phyloP scores from a whole-genome alignment of 257 asterid species.

The Gentiana macrophylla region DNA sequence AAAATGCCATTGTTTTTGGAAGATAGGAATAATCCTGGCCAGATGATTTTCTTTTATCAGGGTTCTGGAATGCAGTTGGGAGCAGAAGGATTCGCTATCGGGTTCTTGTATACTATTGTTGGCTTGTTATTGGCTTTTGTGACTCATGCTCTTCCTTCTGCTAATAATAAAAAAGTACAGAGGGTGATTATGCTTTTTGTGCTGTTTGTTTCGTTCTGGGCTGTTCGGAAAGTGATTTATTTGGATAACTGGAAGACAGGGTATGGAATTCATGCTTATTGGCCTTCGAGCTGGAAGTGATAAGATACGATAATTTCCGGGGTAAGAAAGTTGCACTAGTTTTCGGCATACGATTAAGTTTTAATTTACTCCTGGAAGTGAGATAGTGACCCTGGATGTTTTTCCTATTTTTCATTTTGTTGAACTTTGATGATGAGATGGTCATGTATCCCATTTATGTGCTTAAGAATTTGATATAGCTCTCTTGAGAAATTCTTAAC shows the following conservation, averaged over 20 bases:
- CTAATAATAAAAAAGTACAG: constrained; percentile 45
- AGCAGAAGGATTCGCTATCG: constrained; percentile 77
- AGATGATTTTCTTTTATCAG: constrained; percentile 66
- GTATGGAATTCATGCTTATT: constrained; percentile 68
- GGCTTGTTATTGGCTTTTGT: constrained; percentile 68
- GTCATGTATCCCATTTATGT: constrained; percentile 1
- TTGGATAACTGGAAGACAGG: constrained; percentile 99
- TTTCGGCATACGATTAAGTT: too few species aligned
- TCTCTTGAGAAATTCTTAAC: too few species aligned
- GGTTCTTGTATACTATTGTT: constrained; percentile 71
- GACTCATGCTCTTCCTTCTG: constrained; percentile 45
- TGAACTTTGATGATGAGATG: constrained; percentile 2
- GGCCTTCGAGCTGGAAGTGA: constrained; percentile 84
- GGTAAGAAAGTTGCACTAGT: constrained; percentile 26
- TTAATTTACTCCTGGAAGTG: background rate
- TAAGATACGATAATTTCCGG: background rate
- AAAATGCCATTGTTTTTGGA: constrained; percentile 77
- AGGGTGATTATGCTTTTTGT: constrained; percentile 31
- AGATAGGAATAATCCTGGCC: constrained; percentile 67
- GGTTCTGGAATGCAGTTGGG: constrained; percentile 95
- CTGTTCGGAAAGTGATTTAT: constrained; percentile 59
- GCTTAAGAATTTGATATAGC: background rate
- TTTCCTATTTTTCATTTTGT: background rate
- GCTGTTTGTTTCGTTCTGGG: constrained; percentile 46
- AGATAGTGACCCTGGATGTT: background rate